phyloP scores from a whole-genome alignment of 2,329 filamentous ascomycete species.

The Penicillium glabrum region DNA sequence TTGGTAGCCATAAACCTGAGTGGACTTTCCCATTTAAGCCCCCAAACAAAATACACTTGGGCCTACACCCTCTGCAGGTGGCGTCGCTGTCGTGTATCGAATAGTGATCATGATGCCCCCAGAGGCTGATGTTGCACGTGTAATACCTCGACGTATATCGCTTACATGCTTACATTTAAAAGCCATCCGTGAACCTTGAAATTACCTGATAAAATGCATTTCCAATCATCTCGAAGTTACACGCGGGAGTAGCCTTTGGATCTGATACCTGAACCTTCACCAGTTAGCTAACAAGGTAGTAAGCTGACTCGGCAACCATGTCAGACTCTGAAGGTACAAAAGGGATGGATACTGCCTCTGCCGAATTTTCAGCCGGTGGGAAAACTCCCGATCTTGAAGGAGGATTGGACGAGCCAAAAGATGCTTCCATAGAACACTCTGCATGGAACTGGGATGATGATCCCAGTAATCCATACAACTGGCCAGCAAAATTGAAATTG shows the following conservation, averaged over 20 bases:
- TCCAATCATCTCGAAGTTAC: not conserved
- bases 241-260: not conserved
- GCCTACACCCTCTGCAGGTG: not conserved
- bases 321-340: not conserved
- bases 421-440: not conserved
- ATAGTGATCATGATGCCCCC: not conserved
- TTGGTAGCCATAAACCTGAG: not conserved
- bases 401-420: not conserved
- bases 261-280: not conserved
- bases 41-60: not conserved
- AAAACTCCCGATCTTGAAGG: not conserved
- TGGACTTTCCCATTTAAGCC: not conserved
- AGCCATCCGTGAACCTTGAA: too few relatives aligned
- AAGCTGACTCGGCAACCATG: not conserved
- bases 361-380: not conserved
- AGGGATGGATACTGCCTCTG: not conserved
- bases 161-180: too few relatives aligned
- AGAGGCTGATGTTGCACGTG: too few relatives aligned
- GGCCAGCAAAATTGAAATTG: conserved; percentile 8
- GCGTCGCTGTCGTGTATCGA: not conserved
- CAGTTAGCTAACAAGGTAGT: not conserved
- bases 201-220: too few relatives aligned
- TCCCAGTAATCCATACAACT: conserved; percentile 19
- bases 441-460: conserved; percentile 7
- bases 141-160: too few relatives aligned